A percentile compares a stretch with the other conserved stretches of the same genome.
Conservation (phyloP, 2,329 filamentous ascomycete genomes). For the Colletotrichum sp. region DNA sequence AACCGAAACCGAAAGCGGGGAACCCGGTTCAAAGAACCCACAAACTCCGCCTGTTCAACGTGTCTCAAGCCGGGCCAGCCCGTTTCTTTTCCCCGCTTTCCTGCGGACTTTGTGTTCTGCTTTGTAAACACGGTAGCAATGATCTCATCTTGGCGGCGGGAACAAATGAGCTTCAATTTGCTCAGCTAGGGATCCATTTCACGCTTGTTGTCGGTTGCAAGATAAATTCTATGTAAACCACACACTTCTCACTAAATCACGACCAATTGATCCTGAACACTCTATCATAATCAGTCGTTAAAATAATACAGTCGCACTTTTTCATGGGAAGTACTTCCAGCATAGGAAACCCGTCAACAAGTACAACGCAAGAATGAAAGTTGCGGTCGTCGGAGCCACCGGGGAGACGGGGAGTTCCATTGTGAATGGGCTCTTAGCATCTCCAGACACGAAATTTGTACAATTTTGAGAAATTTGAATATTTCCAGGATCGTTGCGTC, state of each 20-base stretch:
- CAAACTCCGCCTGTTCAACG: not conserved
- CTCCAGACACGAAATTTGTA: slow-evolving; percentile 27
- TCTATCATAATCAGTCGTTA: not conserved
- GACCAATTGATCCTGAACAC: accelerated
- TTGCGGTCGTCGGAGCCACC: slow-evolving; percentile 44
- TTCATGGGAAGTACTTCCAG: not conserved
- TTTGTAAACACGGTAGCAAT: not conserved
- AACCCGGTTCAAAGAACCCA: not conserved
- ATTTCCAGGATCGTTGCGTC: no score
- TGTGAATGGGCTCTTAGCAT: slow-evolving; percentile 38
- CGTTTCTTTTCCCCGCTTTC: not conserved
- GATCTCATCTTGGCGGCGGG: not conserved
- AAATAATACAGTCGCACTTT: not conserved
- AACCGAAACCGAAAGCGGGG: not conserved
- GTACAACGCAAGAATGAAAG: slow-evolving; percentile 24
- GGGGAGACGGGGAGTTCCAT: slow-evolving; percentile 45
- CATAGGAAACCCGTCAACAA: not conserved
- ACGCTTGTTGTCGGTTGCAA: not conserved
- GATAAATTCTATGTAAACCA: not conserved
- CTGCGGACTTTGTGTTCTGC: not conserved
- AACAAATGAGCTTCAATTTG: not conserved
- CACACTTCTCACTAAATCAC: not conserved
- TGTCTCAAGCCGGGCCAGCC: not conserved
- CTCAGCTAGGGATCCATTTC: not conserved
- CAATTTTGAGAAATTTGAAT: not conserved